A percentile compares a stretch with the other conserved stretches of the same genome.
Conservation (phyloP, 1,284 basidiomycete genomes). For the Kalmanozyma brasiliensis region DNA sequence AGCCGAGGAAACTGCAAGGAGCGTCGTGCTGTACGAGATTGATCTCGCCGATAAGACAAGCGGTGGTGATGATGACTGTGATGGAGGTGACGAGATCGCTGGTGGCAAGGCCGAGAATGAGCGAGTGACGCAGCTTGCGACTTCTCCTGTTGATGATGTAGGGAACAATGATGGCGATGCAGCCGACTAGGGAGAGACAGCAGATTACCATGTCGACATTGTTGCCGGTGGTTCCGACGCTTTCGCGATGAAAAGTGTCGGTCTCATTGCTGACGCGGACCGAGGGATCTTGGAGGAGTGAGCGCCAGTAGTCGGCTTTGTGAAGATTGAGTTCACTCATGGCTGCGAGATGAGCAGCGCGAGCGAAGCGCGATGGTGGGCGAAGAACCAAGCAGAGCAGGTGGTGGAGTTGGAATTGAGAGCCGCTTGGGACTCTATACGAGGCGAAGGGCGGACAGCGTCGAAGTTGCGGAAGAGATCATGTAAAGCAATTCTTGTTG, state of each 20-base stretch:
- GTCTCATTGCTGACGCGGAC: conserved; percentile 22
- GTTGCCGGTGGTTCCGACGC: conserved; percentile 45
- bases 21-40: conserved; percentile 29
- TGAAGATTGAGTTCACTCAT: conserved; percentile 11
- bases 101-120: conserved; percentile 61
- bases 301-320: conserved; percentile 3
- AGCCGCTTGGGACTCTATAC: too few relatives aligned
- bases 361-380: background rate
- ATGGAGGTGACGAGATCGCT: conserved; percentile 52
- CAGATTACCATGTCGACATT: conserved; percentile 60
- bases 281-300: conserved; percentile 25
- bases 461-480: too few relatives aligned
- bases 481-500: too few relatives aligned
- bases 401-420: too few relatives aligned
- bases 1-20: conserved; percentile 55
- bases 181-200: conserved; percentile 49
- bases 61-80: conserved; percentile 51
- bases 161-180: conserved; percentile 58
- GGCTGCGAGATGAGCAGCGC: background rate
- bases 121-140: conserved; percentile 58
- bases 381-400: background rate
- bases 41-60: conserved; percentile 45
- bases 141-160: conserved; percentile 44
- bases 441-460: too few relatives aligned
- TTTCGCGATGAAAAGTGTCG: conserved; percentile 37